Base-by-base conservation (phyloP, 352 stramenopile genomes). In the Pythium rishiriense region DNA sequence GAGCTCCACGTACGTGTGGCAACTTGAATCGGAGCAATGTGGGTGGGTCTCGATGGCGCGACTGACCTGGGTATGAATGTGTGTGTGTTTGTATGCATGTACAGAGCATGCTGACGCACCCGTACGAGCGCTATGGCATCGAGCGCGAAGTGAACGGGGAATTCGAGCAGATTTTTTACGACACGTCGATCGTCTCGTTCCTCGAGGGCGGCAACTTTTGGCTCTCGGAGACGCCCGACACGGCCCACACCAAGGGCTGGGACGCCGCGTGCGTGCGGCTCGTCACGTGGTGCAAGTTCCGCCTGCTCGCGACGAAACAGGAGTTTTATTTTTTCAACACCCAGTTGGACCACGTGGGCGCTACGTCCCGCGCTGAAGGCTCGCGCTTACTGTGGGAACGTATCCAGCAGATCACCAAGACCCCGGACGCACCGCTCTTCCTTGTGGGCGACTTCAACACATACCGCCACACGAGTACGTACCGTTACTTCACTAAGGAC, bases 371-470 rank as follows among this genome's bases (percentile, higher is more conserved):
- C 10, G 33, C 70, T 1, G 59, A 77, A 46, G 68, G 69, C 46
- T 66, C 73, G 14, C 24, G 48, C 17, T 19, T 77, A 9, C 53
- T 80, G n/a, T 76, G 69, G 73, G 28, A 68, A 8, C 61, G 60
- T 4, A 76, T 80, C 59, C 62, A 74, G 31, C 28, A 62, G 33
- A 61, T 71, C 39, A 79, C 82, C 8, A 73, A 77, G 37, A 66
- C 66, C 5, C 49, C 60, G 0, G 64, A 81, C 25, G 64, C 78
- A n/a, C 81, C 85, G 31, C 60, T 95, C 8, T 92, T 95, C 60
- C 62, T 93, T 9, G 74, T 93, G 39, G 87, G 87, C 17, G 87
- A 95, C 59, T 95, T 95, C 63, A 95, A 95, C 60, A 93, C 83
- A 51, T 94, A 93, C 57, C 87, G 87, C 29, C 77, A 93, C 69